A percentile compares a stretch with the other conserved stretches of the same genome.
Evolutionary conservation across 2,329 filamentous ascomycete species (phyloP).

Genomic region (Ramularia endophylla): DNA sequence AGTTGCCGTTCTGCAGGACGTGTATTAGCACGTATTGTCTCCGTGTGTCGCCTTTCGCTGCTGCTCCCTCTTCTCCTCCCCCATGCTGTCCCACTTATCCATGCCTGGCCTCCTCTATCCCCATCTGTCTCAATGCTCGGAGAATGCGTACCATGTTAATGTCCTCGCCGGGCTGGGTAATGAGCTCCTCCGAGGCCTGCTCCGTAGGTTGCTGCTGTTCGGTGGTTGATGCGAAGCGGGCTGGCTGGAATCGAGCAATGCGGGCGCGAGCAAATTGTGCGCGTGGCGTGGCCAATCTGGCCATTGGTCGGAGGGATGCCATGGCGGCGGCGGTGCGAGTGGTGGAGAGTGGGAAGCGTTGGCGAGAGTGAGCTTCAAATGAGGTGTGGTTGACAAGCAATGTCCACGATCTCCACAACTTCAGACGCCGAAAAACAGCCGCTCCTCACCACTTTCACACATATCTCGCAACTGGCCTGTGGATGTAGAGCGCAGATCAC

Average conservation of each 20-base stretch:
- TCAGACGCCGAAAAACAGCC: no score
- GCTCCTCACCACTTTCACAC: no score
- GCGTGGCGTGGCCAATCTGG: conserved; percentile 25
- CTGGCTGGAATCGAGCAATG: conserved; percentile 11
- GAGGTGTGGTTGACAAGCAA: no score
- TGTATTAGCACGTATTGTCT: conserved; percentile 6
- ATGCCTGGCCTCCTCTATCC: no score
- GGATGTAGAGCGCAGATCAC: no score
- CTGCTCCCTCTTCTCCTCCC: background rate
- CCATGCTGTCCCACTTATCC: no score
- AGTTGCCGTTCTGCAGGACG: conserved; percentile 66
- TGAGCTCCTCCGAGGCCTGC: conserved; percentile 24
- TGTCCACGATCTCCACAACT: no score
- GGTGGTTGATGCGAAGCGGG: conserved; percentile 2
- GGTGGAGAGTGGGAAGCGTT: no score
- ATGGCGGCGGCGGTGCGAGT: no score
- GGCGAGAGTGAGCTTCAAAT: no score
- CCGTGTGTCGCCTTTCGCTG: background rate
- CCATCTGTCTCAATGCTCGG: no score
- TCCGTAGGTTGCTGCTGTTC: conserved; percentile 21
- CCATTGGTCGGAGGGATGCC: conserved; percentile 22
- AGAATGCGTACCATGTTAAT: conserved; percentile 29
- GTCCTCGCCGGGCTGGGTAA: conserved; percentile 17
- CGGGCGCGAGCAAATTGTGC: conserved; percentile 23
- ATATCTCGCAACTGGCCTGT: no score